A percentile compares a stretch with the other conserved stretches of the same genome.
These are phyloP conservation scores for Phytopythium helicoides DNA, from an alignment of 352 stramenopile species.

Conservation along the genomic window DNA sequence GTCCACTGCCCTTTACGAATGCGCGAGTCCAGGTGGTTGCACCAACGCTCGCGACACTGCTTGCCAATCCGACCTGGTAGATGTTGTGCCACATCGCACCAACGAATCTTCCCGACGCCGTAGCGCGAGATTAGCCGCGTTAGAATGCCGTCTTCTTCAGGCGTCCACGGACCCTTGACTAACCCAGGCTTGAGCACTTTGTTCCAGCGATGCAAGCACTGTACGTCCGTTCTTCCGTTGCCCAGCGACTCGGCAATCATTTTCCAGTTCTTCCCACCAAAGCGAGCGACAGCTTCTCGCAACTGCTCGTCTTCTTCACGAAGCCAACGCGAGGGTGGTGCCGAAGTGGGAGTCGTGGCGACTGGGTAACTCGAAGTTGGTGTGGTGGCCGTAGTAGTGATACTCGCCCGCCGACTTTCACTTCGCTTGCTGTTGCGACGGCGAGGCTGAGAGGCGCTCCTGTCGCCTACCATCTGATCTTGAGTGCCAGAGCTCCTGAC, in stretches of 20 bases:
- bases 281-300: constrained; percentile 83
- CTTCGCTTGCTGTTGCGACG: constrained; percentile 1
- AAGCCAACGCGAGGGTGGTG: constrained; percentile 68
- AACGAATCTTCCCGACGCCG: constrained; percentile 87
- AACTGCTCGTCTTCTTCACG: constrained; percentile 91
- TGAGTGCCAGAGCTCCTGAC: background rate
- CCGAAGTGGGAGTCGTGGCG: constrained; percentile 13
- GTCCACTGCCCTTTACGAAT: constrained; percentile 97
- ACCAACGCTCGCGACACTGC: constrained; percentile 96
- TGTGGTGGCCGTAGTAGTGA: background rate
- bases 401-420: background rate
- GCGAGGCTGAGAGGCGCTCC: background rate
- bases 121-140: constrained; percentile 71
- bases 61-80: constrained; percentile 89
- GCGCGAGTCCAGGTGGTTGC: constrained; percentile 94
- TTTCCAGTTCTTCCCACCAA: constrained; percentile 95
- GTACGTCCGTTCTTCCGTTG: constrained; percentile 89
- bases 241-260: constrained; percentile 89
- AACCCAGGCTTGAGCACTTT: constrained; percentile 88
- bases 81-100: constrained; percentile 83
- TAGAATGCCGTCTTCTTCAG: constrained; percentile 82
- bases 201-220: constrained; percentile 97
- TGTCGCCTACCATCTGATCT: background rate
- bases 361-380: background rate
- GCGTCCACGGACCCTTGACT: constrained; percentile 89